Evolutionary conservation across 306 rosid genomes (phyloP).

Genomic region (Cyclanthera cordifolia): DNA sequence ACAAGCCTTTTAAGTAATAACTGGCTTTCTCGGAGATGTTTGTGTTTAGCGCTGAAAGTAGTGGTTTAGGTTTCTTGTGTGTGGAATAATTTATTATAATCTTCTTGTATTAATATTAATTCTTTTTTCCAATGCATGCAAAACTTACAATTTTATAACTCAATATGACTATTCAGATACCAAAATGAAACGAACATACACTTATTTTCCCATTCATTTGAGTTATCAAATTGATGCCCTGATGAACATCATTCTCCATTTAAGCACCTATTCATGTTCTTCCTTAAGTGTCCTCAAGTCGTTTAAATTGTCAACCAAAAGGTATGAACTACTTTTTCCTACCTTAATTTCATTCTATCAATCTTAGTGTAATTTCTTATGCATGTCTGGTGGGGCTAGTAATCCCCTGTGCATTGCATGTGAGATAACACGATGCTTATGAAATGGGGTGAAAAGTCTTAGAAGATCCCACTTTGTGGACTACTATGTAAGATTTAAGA

Average conservation of each 20-base stretch:
- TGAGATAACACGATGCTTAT: not conserved
- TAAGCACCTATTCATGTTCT: not conserved
- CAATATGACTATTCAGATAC: not conserved
- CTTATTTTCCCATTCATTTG: not conserved
- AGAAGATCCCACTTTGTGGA: slow-evolving; percentile 1
- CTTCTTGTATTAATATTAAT: not conserved
- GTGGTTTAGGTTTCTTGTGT: not conserved
- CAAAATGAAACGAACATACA: not conserved
- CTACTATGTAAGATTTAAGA: not conserved
- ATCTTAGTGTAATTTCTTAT: not conserved
- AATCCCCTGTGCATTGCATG: not conserved
- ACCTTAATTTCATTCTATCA: not conserved
- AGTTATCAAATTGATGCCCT: not conserved
- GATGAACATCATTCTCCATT: not conserved
- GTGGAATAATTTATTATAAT: not conserved
- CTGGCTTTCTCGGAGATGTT: slow-evolving; percentile 2
- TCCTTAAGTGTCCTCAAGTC: not conserved
- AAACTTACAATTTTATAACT: not conserved
- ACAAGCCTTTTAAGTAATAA: not conserved
- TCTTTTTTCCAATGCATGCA: not conserved
- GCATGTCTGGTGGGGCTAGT: not conserved
- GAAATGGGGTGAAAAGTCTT: not conserved
- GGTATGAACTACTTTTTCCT: not conserved
- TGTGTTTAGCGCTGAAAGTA: not conserved
- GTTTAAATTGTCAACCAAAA: not conserved